Base-by-base conservation (phyloP, 768 basidiomycete species). In the Pisolithus microcarpus region DNA sequence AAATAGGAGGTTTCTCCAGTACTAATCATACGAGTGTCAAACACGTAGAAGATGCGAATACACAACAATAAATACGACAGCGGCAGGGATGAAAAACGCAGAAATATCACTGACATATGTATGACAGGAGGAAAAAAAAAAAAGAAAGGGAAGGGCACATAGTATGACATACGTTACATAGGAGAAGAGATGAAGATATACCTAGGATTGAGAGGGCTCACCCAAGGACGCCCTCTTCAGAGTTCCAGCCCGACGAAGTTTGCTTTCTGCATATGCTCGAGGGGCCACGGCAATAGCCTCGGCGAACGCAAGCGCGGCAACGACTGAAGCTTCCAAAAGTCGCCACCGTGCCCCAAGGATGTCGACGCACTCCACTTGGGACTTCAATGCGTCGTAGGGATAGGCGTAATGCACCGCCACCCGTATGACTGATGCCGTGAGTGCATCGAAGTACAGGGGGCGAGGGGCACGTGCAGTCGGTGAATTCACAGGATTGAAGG, bases 221-320 rank as follows among this genome's bases (percentile, higher is more conserved):
- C 53, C 4, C n/a, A 38, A 3, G 23, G 62, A 46, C 4, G 46
- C 47, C 38, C 65, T 61, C 46, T 57, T 59, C 6, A 65, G 51
- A 16, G 65, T 61, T 7, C 50, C 23, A 34, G 59, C 56, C 34
- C 46, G 58, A 38, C 63, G 63, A 10, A 40, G 46, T 44, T 65
- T 67, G 21, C 58, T 58, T 42, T 68, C 63, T n/a, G 63, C 61
- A 52, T 63, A 67, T 15, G 67, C 70, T 7, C 61, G 51, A 15
- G 81, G 80, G 0, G 79, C 75, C 8, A 57, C 61, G 18, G 71
- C 70, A 48, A 87, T 76, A 0, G 80, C 81, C 62, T 87, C 85
- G 1, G 83, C 79, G 56, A 85, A 82, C 2, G 85, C 79, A 58
- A 85, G 84, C 0, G 81, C 81, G 10, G 82, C 72, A 8, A 75